Evolutionary conservation across 208 protist species (phyloP), one percentile per base, ranked within the genome.

Genomic region (Leishmania martiniquensis): DNA sequence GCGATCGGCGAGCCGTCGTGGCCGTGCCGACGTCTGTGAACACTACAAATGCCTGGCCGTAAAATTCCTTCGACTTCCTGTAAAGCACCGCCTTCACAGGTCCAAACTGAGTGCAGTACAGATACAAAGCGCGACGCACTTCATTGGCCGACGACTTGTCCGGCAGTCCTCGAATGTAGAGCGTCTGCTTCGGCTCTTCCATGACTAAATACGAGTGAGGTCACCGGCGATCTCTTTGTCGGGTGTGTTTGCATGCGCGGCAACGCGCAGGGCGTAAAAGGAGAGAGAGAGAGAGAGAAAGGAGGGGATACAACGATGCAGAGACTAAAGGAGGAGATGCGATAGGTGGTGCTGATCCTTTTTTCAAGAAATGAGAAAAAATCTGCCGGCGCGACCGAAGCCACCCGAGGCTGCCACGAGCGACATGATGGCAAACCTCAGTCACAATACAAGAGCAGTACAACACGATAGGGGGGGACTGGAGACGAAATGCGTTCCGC

Each of bases 11-110:
- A 10, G 90, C 91, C 15, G 80, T 93, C 1, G 90, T 95, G 37
- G 93, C 93, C 20, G 91, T 97, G 60, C 89, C 90, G 5, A 97
- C 90, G 73, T 97, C 93, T 42, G 87, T 86, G 71, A 97, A 97
- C 34, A 95, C 90, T 52, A 97, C 86, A 88, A 97, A 97, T 4
- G 90, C 93, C 77, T 97, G 93, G 0, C 93, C 93, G 77, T 97
- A 92, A 62, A 96, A 85, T 32, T 78, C 66, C 9, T 73, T 80
- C 42, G 71, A 90, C 51, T 94, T 95, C 45, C 72, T 67, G 75
- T 94, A 95, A 34, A 86, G 72, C 37, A 97, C 89, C 32, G 90
- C 88, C 42, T 85, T 76, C 29, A 97, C 90, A 45, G 93, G 93
- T 13, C 93, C 93, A 74, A 92, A 97, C 57, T 96, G 93, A 0